Evolutionary conservation across 1,139 yeast species (phyloP).

Genomic region (Yamadazyma kanchanaburiensis): DNA sequence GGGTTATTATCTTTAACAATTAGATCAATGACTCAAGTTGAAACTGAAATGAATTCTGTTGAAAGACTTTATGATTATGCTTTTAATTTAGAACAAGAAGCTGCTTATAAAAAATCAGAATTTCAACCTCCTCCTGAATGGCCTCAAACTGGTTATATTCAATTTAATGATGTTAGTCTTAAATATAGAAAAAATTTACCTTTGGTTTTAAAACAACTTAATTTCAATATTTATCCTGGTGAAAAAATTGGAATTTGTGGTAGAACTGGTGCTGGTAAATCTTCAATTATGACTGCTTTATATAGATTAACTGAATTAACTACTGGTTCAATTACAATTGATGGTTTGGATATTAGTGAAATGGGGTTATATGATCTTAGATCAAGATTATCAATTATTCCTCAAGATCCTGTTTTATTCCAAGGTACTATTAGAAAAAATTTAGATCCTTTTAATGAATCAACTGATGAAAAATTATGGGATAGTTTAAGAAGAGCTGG

Average conservation of each 20-base stretch:
- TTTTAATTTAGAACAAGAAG: constrained; percentile 37
- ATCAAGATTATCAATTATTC: constrained; percentile 77
- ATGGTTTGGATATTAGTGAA: constrained; percentile 53
- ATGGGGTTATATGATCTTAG: constrained; percentile 79
- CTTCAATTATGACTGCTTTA: constrained; percentile 66
- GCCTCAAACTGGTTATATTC: constrained; percentile 50
- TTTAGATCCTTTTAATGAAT: constrained; percentile 59
- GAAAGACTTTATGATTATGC: constrained; percentile 79
- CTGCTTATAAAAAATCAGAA: constrained; percentile 48
- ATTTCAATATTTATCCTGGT: constrained; percentile 45
- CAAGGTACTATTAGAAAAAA: constrained; percentile 78
- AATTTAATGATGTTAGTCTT: constrained; percentile 56
- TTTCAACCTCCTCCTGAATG: constrained; percentile 51
- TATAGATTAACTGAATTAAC: constrained; percentile 59
- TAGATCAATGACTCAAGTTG: constrained; percentile 66
- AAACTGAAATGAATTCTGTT: constrained; percentile 81
- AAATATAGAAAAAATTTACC: constrained; percentile 80
- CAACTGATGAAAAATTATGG: constrained; percentile 31
- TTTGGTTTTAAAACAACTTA: constrained; percentile 59
- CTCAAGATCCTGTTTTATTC: constrained; percentile 91
- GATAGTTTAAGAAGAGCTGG: constrained; percentile 34
- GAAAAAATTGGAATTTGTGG: constrained; percentile 78
- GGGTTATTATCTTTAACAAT: constrained; percentile 50
- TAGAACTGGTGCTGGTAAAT: constrained; percentile 80
- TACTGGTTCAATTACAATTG: constrained; percentile 53